Evolutionary conservation across 768 basidiomycete genomes (phyloP), one percentile per base, ranked within the genome.

Genomic region (Pleurotus eryngii): DNA sequence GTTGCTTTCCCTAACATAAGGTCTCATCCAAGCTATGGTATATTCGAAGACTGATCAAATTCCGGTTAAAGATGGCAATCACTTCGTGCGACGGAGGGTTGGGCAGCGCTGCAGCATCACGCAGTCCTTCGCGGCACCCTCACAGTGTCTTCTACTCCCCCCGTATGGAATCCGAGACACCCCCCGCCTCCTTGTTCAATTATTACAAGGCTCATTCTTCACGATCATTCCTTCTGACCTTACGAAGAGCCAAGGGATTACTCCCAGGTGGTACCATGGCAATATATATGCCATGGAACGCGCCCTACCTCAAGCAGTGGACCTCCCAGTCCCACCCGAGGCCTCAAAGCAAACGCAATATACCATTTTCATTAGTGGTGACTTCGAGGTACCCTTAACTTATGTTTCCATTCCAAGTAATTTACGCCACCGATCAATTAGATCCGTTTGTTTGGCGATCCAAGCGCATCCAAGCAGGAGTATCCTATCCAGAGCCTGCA

Each of bases 401-500:
- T 39, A 59, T 35, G 46, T 20, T 48, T 27, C 27, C 38, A 55
- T 47, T 3, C 39, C 24, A 22, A 51, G 22, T 7, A 2, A 47
- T 47, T 49, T 49, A 60, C 22, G 27, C 48, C 55, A 46, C 49
- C 50, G 49, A 45, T 45, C 42, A 35, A 30, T 51, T 62, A 92
- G 88, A 91, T 94, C 57, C 77, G 92, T 60, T 76, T 94, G 47
- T 95, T 93, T 67, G 92, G 92, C 5, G 89, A 90, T 68, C 90
- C 91, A 8, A 70, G 62, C 30, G 70, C 67, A 14, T 62, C 70
- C 8, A 70, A 70, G 6, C 72, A 67, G 20, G 70, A 76, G 1
- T 56, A 73, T 3, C 92, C 91, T 0, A 71, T 76, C 11, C 81
- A 90, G 57, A 79, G 71, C 18, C 70, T 94, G 59, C 75, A 74